Conservation (phyloP, 1,139 yeast genomes). For the Wickerhamiella infanticola region DNA sequence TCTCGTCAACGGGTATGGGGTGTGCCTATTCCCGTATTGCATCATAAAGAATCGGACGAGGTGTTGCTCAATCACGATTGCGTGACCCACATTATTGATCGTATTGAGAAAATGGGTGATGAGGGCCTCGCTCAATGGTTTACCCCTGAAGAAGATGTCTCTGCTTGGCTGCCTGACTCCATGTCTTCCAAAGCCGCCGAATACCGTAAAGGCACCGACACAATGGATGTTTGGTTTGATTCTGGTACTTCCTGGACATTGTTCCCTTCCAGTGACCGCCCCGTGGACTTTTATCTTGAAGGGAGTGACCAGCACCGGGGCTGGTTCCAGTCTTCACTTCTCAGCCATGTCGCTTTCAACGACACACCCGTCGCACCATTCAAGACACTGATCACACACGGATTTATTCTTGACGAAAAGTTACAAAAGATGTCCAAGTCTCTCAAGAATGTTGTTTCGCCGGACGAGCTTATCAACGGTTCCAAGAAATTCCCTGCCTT, state of each 20-base stretch:
- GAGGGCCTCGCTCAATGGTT: constrained; percentile 54
- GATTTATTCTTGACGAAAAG: constrained; percentile 74
- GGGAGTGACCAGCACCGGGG: constrained; percentile 98
- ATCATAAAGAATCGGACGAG: constrained; percentile 40
- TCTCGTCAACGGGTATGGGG: constrained; percentile 98
- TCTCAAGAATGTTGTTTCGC: constrained; percentile 65
- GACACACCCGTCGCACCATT: constrained; percentile 41
- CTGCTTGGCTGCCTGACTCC: constrained; percentile 56
- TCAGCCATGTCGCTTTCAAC: constrained; percentile 51
- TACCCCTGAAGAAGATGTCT: constrained; percentile 34
- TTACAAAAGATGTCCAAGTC: constrained; percentile 92
- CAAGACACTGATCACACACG: constrained; percentile 71
- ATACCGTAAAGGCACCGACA: constrained; percentile 59
- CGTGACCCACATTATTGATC: constrained; percentile 39
- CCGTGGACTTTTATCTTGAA: constrained; percentile 75
- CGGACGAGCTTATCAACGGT: constrained; percentile 44
- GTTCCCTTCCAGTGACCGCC: constrained; percentile 25
- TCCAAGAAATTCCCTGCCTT: constrained; percentile 45
- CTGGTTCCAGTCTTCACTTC: constrained; percentile 90
- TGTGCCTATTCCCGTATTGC: constrained; percentile 86
- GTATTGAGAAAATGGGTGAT: constrained; percentile 28
- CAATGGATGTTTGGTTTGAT: constrained; percentile 99
- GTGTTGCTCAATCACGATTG: constrained; percentile 39
- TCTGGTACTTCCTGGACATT: constrained; percentile 89
- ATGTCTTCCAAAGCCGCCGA: constrained; percentile 15